Conservation (phyloP, 1,284 basidiomycete genomes). For the Malassezia dermatis region DNA sequence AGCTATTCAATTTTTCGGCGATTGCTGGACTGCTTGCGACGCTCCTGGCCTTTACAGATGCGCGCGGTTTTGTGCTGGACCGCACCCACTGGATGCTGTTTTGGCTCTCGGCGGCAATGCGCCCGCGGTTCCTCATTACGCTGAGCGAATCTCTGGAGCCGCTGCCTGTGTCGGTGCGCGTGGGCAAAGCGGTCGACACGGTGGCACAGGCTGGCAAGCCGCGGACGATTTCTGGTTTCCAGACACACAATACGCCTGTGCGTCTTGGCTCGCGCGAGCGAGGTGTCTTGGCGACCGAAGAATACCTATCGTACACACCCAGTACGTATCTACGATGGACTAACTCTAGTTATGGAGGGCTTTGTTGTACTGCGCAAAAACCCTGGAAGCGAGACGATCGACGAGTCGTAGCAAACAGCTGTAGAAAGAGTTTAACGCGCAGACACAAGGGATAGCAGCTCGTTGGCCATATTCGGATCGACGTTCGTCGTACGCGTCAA, state of each 20-base stretch:
- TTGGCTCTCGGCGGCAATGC: conserved; percentile 90
- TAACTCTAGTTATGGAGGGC: conserved; percentile 26
- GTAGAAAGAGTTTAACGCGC: not conserved
- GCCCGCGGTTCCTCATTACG: conserved; percentile 94
- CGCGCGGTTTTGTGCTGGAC: conserved; percentile 84
- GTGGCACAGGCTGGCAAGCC: conserved; percentile 50
- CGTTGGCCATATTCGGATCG: conserved; percentile 9
- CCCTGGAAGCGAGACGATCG: conserved; percentile 46
- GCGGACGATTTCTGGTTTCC: conserved; percentile 46
- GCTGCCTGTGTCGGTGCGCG: conserved; percentile 80
- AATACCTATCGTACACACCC: conserved; percentile 79
- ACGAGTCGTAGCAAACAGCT: not conserved
- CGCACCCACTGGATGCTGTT: conserved; percentile 98
- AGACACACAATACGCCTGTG: conserved; percentile 87
- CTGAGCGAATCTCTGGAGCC: conserved; percentile 65
- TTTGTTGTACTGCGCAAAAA: conserved; percentile 49
- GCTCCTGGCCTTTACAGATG: conserved; percentile 81
- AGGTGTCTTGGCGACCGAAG: conserved; percentile 90
- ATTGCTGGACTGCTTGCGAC: conserved; percentile 84
- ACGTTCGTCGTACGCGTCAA: conserved; percentile 8
- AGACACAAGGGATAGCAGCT: conserved; percentile 7
- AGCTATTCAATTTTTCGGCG: conserved; percentile 76
- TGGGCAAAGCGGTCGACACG: conserved; percentile 61
- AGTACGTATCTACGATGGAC: conserved; percentile 61
- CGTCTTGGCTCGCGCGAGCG: conserved; percentile 84